Evolutionary conservation across 352 stramenopile genomes (phyloP).

Genomic region (Phytophthora agathidicida): DNA sequence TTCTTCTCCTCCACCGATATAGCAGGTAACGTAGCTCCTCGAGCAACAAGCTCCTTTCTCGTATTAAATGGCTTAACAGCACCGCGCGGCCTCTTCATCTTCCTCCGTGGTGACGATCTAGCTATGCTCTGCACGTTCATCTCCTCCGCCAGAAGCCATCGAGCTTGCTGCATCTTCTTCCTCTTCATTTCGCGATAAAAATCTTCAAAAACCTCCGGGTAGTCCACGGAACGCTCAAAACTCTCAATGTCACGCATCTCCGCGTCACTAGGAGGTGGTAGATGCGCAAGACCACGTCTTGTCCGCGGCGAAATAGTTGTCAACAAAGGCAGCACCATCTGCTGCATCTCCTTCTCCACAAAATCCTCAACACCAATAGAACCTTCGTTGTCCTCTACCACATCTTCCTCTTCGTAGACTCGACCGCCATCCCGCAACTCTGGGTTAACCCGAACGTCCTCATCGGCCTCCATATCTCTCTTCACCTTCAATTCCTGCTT

Average conservation of each 20-base stretch:
- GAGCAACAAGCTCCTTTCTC: neutral
- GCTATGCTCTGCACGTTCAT: neutral
- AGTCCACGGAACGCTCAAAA: slow-evolving; percentile 44
- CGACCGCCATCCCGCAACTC: neutral
- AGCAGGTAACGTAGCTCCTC: neutral
- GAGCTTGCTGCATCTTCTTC: slow-evolving; percentile 14
- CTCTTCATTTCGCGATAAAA: slow-evolving; percentile 45
- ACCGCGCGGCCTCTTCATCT: slow-evolving; percentile 3
- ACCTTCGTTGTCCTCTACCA: neutral
- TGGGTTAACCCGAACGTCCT: neutral
- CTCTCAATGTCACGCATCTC: slow-evolving; percentile 51
- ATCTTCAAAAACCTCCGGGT: slow-evolving; percentile 24
- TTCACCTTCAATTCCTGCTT: neutral
- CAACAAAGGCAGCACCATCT: slow-evolving; percentile 44
- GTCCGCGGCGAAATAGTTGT: slow-evolving; percentile 57
- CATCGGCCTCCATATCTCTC: neutral
- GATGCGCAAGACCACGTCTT: slow-evolving; percentile 40
- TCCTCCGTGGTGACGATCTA: neutral
- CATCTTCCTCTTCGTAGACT: neutral
- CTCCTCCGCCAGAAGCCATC: neutral
- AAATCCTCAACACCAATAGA: neutral
- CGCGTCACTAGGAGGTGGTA: slow-evolving; percentile 40
- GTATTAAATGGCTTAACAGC: slow-evolving; percentile 11
- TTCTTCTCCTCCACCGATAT: neutral
- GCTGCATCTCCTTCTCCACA: neutral